phyloP scores from a whole-genome alignment of 2,329 filamentous ascomycete species.

The Colletotrichum incanum region DNA sequence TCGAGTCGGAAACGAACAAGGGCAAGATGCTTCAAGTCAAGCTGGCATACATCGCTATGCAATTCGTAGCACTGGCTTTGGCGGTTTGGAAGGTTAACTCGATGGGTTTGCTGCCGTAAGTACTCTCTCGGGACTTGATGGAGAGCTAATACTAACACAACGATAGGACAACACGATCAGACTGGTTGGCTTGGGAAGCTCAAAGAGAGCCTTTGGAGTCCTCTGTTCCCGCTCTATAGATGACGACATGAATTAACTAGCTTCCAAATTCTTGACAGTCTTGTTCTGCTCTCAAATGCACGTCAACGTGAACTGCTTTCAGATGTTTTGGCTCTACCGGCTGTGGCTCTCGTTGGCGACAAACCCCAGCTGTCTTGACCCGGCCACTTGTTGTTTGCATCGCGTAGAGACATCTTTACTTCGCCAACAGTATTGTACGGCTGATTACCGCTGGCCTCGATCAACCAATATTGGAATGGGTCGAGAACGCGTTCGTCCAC shows the following conservation, averaged over 20 bases:
- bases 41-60: constrained; percentile 88
- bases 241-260: constrained; percentile 27
- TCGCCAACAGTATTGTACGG: neutral
- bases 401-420: neutral
- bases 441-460: neutral
- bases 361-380: neutral
- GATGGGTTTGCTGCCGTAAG: constrained; percentile 94
- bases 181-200: constrained; percentile 97
- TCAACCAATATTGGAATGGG: neutral
- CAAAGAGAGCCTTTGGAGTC: constrained; percentile 79
- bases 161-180: constrained; percentile 88
- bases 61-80: constrained; percentile 85
- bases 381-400: neutral
- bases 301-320: neutral
- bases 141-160: constrained; percentile 25
- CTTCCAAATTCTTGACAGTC: neutral
- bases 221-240: constrained; percentile 74
- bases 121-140: constrained; percentile 45
- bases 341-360: neutral
- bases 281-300: neutral
- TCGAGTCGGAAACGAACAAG: constrained; percentile 86
- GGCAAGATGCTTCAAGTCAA: constrained; percentile 86
- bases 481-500: neutral
- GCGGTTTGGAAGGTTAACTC: constrained; percentile 97
- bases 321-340: neutral